These are phyloP conservation scores for Persicaria tinctoria DNA, from an alignment of 148 eudicot genomes.

Conservation along the genomic window DNA sequence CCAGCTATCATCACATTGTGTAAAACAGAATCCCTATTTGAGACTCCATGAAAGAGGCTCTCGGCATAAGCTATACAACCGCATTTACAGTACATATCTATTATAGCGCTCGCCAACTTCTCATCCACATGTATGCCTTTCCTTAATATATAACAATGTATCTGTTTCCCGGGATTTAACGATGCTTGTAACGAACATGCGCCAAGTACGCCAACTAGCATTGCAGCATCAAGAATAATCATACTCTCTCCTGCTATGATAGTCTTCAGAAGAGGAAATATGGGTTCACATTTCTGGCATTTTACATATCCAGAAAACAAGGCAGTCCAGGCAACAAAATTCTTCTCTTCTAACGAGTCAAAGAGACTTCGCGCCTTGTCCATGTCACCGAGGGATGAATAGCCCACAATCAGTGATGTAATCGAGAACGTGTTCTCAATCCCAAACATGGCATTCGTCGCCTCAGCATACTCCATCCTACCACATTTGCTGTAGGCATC, in stretches of 20 bases:
- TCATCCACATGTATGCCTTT: slow-evolving; percentile 35
- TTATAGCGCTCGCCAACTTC: slow-evolving; percentile 45
- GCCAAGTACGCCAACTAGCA: slow-evolving; percentile 46
- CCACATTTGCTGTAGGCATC: slow-evolving; percentile 80
- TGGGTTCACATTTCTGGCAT: slow-evolving; percentile 47
- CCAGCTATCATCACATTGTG: slow-evolving; percentile 85
- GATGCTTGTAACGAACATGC: slow-evolving; percentile 66
- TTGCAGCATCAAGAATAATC: slow-evolving; percentile 34
- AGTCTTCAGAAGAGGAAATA: slow-evolving; percentile 51
- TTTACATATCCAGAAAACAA: slow-evolving; percentile 74
- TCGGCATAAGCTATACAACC: slow-evolving; percentile 59
- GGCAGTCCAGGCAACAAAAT: slow-evolving; percentile 61
- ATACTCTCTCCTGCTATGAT: slow-evolving; percentile 24
- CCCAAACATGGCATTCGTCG: slow-evolving; percentile 31
- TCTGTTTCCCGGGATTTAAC: slow-evolving; percentile 63
- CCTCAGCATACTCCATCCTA: slow-evolving; percentile 55
- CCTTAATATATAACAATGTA: slow-evolving; percentile 56
- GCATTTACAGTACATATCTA: slow-evolving; percentile 91
- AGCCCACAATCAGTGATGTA: slow-evolving; percentile 74
- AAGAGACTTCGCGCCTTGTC: slow-evolving; percentile 62
- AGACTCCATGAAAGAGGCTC: slow-evolving; percentile 29
- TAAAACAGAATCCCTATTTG: slow-evolving; percentile 42
- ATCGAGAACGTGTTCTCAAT: slow-evolving; percentile 42
- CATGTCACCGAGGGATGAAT: slow-evolving; percentile 63
- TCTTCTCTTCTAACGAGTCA: slow-evolving; percentile 53